Base-by-base conservation (phyloP, 2,329 filamentous ascomycete species). In the Leptoxyphium fumago region DNA sequence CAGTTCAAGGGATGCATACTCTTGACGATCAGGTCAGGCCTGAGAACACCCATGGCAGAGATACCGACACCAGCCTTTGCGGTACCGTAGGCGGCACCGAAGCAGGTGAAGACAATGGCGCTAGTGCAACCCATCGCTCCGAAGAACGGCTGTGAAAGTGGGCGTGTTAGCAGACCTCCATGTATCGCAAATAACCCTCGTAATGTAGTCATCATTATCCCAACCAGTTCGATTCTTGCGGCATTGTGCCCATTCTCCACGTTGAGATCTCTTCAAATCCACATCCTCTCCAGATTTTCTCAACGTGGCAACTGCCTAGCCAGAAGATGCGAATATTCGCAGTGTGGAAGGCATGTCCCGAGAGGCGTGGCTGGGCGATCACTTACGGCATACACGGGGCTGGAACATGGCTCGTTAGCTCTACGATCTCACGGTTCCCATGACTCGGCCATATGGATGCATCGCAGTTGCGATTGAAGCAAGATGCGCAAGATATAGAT, bases 1-100 rank as follows among this genome's bases (percentile, higher is more conserved):
- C 21, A 4, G 21, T 26, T 4, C 21, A 26, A 4, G 21, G 7
- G 11, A 40, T n/a, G 70, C 87, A 62, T 82, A 96, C 91, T 96
- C 83, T 95, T 96, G 67, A 98, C 89, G 67, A 96, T 95, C 69
- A 96, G 73, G 68, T 98, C 91, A 66, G 91, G 91, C 68, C 91
- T 78, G 58, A 98, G 79, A 60, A 96, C 89, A 83, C 88, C 89
- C 84, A 96, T 95, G 58, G 88, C 85, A 56, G 86, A 86, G 64
- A 98, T 94, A 77, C 91, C 91, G 58, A 96, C 91, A 73, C 91
- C 91, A 62, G 91, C 93, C 79, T 98, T 98, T 65, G 91, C 91
- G 57, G 91, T 98, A 70, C 91, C 91, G 72, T 96, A 98, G 57
- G 91, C 87, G 62, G 91, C 91, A 66, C 91, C 87, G 59, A 94